These are phyloP conservation scores for Leccinum broughii DNA, from an alignment of 768 basidiomycete species.

Conservation along the genomic window DNA sequence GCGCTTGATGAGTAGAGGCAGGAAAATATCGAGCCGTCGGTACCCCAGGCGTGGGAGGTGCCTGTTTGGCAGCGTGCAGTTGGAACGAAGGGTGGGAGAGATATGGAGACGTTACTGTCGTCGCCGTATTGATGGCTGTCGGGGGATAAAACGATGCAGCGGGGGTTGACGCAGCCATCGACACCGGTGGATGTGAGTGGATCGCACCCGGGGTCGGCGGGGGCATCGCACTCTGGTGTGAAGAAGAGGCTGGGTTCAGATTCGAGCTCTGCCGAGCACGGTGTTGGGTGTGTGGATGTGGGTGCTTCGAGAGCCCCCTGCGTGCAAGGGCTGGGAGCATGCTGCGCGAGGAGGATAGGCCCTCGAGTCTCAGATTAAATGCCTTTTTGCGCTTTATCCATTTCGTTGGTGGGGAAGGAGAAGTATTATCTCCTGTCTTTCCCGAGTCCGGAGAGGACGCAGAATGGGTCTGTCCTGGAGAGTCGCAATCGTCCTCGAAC, in stretches of 20 bases:
- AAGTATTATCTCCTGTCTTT: conserved; percentile 35
- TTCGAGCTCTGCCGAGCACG: conserved; percentile 33
- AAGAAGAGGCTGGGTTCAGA: conserved; percentile 29
- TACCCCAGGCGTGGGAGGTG: conserved; percentile 12
- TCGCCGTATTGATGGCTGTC: conserved; percentile 30
- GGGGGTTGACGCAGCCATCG: conserved; percentile 20
- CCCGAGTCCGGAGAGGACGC: conserved; percentile 21
- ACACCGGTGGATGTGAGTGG: conserved; percentile 17
- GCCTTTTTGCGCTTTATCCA: conserved; percentile 63
- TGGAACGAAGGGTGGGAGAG: conserved; percentile 33
- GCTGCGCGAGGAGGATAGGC: conserved; percentile 35
- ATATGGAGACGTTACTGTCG: conserved; percentile 35
- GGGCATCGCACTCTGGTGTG: conserved; percentile 21
- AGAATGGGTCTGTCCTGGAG: conserved; percentile 20
- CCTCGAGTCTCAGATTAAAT: conserved; percentile 53
- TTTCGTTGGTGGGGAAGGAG: conserved; percentile 30
- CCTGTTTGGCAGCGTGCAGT: conserved; percentile 19
- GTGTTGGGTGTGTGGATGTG: conserved; percentile 26
- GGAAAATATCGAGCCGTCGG: conserved; percentile 11
- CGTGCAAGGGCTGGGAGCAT: conserved; percentile 21
- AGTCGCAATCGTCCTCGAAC: conserved; percentile 24
- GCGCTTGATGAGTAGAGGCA: conserved; percentile 14
- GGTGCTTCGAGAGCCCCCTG: conserved; percentile 29
- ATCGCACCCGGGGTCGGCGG: conserved; percentile 14
- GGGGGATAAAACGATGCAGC: conserved; percentile 30